Percentiles rank a stretch among this genome's conserved stretches.
Conservation (phyloP, 495 filamentous ascomycete species). For the Hypoxylon intermedium region DNA sequence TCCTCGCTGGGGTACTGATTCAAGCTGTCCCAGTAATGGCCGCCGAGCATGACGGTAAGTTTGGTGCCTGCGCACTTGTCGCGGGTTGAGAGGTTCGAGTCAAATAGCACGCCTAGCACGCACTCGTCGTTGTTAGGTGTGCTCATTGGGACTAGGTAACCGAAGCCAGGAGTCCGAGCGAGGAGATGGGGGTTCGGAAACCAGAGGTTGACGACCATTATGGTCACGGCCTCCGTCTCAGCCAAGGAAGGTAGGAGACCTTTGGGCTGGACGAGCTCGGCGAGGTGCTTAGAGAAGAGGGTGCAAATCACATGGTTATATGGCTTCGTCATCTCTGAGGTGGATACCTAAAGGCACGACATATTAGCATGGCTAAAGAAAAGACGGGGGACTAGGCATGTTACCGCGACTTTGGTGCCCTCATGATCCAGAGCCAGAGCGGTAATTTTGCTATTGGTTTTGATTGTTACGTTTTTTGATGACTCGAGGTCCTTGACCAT, state of each 20-base stretch:
- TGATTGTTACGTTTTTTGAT: slow-evolving; percentile 62
- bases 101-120: slow-evolving; percentile 90
- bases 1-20: slow-evolving; percentile 63
- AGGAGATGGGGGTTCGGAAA: slow-evolving; percentile 70
- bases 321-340: slow-evolving; percentile 18
- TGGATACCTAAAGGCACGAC: slow-evolving; percentile 40
- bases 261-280: slow-evolving; percentile 56
- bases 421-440: slow-evolving; percentile 42
- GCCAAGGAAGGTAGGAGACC: slow-evolving; percentile 68
- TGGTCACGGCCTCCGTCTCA: slow-evolving; percentile 71
- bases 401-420: slow-evolving; percentile 26
- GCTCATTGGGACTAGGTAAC: slow-evolving; percentile 82
- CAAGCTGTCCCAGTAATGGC: slow-evolving; percentile 83
- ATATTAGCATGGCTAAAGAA: not conserved
- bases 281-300: slow-evolving; percentile 61
- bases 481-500: slow-evolving; percentile 54
- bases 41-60: slow-evolving; percentile 93
- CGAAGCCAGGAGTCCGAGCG: slow-evolving; percentile 72
- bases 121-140: slow-evolving; percentile 82
- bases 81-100: slow-evolving; percentile 65
- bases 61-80: slow-evolving; percentile 69
- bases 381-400: not conserved
- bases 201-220: slow-evolving; percentile 92
- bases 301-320: slow-evolving; percentile 78
- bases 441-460: slow-evolving; percentile 50